A percentile compares a stretch with the other conserved stretches of the same genome.
Evolutionary conservation across 306 rosid genomes (phyloP).

Genomic region (Casuarina equisetifolia): DNA sequence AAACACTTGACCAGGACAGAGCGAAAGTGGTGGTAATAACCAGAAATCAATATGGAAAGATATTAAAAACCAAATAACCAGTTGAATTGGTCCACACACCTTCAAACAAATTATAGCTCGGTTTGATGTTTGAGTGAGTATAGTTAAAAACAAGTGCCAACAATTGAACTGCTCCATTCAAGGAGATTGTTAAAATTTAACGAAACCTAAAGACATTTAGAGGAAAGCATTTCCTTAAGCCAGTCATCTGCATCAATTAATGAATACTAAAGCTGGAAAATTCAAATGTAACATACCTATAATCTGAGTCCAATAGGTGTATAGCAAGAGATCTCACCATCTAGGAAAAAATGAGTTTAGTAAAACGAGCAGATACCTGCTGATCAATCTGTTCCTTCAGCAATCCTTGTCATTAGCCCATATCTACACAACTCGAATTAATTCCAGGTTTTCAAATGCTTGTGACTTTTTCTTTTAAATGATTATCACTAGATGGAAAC

Average conservation of each 20-base stretch:
- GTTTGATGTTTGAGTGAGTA: neutral
- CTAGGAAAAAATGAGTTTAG: neutral
- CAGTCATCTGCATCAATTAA: neutral
- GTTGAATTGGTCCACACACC: neutral
- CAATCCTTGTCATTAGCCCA: constrained; percentile 4
- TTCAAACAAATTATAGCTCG: constrained; percentile 13
- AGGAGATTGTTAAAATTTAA: neutral
- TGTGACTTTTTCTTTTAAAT: too few relatives aligned
- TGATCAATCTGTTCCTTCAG: neutral
- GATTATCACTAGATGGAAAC: too few relatives aligned
- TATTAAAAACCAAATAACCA: neutral
- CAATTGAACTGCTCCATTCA: constrained; percentile 8
- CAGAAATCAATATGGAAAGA: neutral
- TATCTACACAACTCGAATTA: neutral
- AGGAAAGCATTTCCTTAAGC: constrained; percentile 4
- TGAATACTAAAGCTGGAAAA: neutral
- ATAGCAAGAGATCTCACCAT: neutral
- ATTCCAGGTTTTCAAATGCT: neutral
- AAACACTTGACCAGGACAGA: neutral
- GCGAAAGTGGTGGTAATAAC: neutral
- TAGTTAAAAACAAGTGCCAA: constrained; percentile 10
- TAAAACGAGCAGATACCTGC: neutral
- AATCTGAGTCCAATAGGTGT: neutral
- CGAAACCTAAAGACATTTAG: neutral
- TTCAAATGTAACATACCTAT: neutral